Conservation (phyloP, 2,329 filamentous ascomycete species). For the Colletotrichum musicola region DNA sequence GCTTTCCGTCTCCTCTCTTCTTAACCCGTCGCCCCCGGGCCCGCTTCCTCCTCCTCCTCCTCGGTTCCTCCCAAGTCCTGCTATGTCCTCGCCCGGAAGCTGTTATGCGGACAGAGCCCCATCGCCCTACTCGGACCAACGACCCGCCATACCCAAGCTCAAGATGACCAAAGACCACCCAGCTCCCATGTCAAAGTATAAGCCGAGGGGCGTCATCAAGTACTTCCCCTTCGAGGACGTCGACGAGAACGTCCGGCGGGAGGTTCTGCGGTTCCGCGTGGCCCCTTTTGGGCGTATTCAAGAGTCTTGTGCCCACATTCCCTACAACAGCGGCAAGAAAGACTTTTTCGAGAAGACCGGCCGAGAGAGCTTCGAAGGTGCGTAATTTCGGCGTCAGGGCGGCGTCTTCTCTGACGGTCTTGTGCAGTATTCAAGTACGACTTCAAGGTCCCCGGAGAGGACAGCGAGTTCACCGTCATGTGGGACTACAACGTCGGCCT, state of each 20-base stretch:
- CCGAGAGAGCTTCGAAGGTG: constrained; percentile 89
- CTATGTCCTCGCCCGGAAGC: constrained; percentile 50
- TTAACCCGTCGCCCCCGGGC: constrained; percentile 70
- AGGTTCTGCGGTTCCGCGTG: constrained; percentile 75
- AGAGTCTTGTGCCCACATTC: constrained; percentile 80
- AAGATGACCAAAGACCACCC: constrained; percentile 74
- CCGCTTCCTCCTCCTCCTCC: constrained; percentile 49
- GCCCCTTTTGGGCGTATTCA: constrained; percentile 73
- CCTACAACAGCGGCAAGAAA: constrained; percentile 96
- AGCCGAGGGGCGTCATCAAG: constrained; percentile 75
- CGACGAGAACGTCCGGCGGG: constrained; percentile 66
- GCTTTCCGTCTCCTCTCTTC: constrained; percentile 74
- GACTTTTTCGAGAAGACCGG: constrained; percentile 88
- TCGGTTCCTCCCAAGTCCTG: constrained; percentile 58
- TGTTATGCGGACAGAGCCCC: constrained; percentile 49
- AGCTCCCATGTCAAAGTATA: constrained; percentile 71
- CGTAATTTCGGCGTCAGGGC: constrained; percentile 36
- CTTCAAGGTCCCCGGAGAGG: constrained; percentile 78
- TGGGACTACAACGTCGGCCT: constrained; percentile 98
- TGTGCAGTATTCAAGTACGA: constrained; percentile 83
- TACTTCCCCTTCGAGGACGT: constrained; percentile 80
- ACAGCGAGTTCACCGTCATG: constrained; percentile 81
- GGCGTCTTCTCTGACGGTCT: constrained; percentile 13
- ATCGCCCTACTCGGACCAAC: constrained; percentile 41
- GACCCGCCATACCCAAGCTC: constrained; percentile 55